These are phyloP conservation scores for Biancaea sappan DNA, from an alignment of 306 rosid genomes.

Conservation along the genomic window DNA sequence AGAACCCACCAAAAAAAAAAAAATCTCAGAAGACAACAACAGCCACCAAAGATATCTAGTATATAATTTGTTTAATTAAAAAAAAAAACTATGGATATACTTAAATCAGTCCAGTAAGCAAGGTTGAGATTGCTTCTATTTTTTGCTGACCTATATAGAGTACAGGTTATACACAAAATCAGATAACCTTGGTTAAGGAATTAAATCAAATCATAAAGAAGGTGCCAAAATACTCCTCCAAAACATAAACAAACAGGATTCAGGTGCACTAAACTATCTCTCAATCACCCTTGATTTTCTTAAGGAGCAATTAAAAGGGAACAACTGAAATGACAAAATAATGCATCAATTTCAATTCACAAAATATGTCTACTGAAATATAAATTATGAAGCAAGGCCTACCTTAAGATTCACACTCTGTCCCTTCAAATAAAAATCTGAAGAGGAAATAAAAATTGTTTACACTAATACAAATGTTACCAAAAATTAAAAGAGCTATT, in stretches of 20 bases:
- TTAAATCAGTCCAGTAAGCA: neutral
- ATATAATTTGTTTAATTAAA: neutral
- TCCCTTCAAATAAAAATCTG: slow-evolving; percentile 69
- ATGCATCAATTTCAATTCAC: slow-evolving; percentile 33
- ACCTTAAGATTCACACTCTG: slow-evolving; percentile 67
- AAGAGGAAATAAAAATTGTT: slow-evolving; percentile 56
- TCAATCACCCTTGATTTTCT: slow-evolving; percentile 26
- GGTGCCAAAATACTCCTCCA: neutral
- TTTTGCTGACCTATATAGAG: neutral
- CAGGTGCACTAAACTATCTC: slow-evolving; percentile 16
- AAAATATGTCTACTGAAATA: slow-evolving; percentile 30
- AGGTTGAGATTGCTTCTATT: neutral
- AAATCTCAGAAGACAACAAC: neutral
- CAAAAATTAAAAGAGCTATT: slow-evolving; percentile 10
- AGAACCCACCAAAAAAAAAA: neutral
- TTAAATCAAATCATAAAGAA: neutral
- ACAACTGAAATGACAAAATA: slow-evolving; percentile 29
- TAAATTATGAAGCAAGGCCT: slow-evolving; percentile 50
- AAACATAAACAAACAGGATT: neutral
- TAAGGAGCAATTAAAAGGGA: slow-evolving; percentile 25
- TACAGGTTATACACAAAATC: neutral
- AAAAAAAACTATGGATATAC: neutral
- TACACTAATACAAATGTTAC: slow-evolving; percentile 44
- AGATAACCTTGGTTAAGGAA: neutral
- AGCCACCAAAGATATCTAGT: neutral